Conservation (phyloP, 768 basidiomycete species). For the Hygrophorus pudorinus region DNA sequence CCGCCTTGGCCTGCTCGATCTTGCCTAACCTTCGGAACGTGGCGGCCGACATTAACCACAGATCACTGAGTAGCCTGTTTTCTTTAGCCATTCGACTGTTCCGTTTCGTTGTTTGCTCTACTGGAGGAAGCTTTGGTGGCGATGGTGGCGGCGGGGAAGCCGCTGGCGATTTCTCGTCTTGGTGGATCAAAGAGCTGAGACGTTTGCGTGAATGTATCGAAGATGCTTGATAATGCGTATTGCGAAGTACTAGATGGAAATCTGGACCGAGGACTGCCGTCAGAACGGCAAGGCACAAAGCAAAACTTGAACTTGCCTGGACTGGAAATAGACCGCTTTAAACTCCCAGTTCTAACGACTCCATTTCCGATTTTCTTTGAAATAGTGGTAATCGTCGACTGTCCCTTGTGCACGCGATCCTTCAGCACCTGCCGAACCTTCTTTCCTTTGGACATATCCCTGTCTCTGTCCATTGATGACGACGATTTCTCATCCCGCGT, state of each 20-base stretch:
- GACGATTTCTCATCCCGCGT: conserved; percentile 23
- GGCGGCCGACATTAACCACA: conserved; percentile 93
- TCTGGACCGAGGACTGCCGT: conserved; percentile 28
- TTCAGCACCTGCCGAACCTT: conserved; percentile 72
- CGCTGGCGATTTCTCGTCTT: conserved; percentile 23
- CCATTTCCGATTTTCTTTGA: conserved; percentile 70
- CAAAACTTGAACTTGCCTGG: conserved; percentile 40
- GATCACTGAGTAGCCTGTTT: conserved; percentile 62
- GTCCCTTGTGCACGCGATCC: conserved; percentile 62
- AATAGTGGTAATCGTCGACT: conserved; percentile 63
- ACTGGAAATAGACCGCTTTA: conserved; percentile 46
- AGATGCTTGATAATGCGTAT: conserved; percentile 56
- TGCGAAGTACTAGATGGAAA: conserved; percentile 56
- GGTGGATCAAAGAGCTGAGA: conserved; percentile 38
- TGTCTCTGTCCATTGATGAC: conserved; percentile 22
- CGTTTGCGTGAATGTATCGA: conserved; percentile 78
- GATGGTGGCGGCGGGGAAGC: conserved; percentile 26
- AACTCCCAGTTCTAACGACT: conserved; percentile 41
- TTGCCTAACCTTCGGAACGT: conserved; percentile 87
- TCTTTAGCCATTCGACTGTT: conserved; percentile 44
- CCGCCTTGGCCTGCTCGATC: conserved; percentile 80
- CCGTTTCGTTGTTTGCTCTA: conserved; percentile 24
- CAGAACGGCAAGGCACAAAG: not conserved
- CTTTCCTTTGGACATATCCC: conserved; percentile 50
- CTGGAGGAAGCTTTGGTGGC: conserved; percentile 31